These are phyloP conservation scores for Yarrowia deformans DNA, from an alignment of 805 yeast species.

Conservation along the genomic window DNA sequence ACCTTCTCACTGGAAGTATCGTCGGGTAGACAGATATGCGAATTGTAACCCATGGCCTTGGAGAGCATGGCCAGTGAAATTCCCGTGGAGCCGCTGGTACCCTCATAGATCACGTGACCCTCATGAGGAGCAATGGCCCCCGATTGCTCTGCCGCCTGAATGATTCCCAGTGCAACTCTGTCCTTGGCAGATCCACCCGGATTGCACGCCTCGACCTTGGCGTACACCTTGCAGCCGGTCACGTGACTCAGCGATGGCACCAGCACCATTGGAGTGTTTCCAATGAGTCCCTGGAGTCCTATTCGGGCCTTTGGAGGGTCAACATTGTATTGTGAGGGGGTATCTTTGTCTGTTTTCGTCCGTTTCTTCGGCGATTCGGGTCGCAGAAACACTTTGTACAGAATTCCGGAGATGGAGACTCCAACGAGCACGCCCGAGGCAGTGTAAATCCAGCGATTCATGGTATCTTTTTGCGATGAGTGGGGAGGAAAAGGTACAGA, in stretches of 20 bases:
- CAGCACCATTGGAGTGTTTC: constrained; percentile 85
- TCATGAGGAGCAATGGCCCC: constrained; percentile 65
- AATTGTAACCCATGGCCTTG: constrained; percentile 83
- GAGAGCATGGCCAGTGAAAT: constrained; percentile 92
- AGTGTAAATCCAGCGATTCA: constrained; percentile 30
- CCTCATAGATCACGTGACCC: constrained; percentile 86
- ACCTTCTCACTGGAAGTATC: constrained; percentile 89
- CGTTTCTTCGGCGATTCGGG: not conserved
- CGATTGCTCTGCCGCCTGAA: constrained; percentile 66
- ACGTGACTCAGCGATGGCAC: constrained; percentile 70
- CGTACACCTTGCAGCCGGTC: constrained; percentile 85
- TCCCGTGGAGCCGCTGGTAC: constrained; percentile 97
- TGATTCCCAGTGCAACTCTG: constrained; percentile 86
- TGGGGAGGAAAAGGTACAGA: not conserved
- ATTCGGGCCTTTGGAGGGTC: constrained; percentile 21
- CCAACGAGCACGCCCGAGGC: constrained; percentile 14
- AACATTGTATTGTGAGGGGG: not conserved
- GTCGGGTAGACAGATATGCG: constrained; percentile 94
- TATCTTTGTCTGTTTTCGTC: not conserved
- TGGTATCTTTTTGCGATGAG: constrained; percentile 2
- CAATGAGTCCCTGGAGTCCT: constrained; percentile 83
- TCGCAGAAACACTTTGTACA: not conserved
- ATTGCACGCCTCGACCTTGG: constrained; percentile 82
- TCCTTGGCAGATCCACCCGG: constrained; percentile 98
- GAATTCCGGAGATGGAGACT: constrained; percentile 20